Base-by-base conservation (phyloP, 345 rosid species). In the Nephelium lappaceum region DNA sequence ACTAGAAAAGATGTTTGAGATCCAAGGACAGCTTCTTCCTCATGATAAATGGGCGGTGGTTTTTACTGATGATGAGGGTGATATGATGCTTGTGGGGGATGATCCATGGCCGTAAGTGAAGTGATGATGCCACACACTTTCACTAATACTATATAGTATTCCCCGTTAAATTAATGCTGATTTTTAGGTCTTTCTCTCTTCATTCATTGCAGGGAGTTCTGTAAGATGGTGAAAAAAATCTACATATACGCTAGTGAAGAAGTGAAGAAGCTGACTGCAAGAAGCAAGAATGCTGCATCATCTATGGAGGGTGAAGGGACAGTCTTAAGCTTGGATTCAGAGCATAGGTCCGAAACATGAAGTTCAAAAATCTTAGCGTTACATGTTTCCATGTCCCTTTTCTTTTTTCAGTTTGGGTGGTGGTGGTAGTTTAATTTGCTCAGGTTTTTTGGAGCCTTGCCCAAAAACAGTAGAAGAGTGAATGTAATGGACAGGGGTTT, bases 81-180 rank as follows among this genome's bases (percentile, higher is more conserved):
- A 91, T 71, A 87, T 83, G 90, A 92, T 91, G 97, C 93, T 92
- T 23, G 86, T 85, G 62, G 94, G 94, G 5, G 94, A 91, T 43
- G 90, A 92, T 84, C 97, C 92, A 11, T 92, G 97, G 97, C 66
- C 36, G 97, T 92, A 85, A 88, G 93, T n/a, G n/a, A n/a, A n/a
- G n/a, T 45, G 51, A 45, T 85, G 36, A 74, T 72, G 47, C 25
- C 21, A 21, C 39, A 74, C 45, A 27, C 7, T 21, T n/a, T 39
- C 8, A 65, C 8, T 53, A 23, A 75, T 16, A 16, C 36, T 47
- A 19, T 57, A 12, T 69, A 1, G 69, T 25, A 19, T 23, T 49
- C 45, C 11, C 24, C 42, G 8, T 49, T 43, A 12, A 25, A 49
- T 43, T 2, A 38, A 11, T 43, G 19, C 49, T 73, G n/a, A 49